Conservation (phyloP, 1,284 basidiomycete species). For the Pholiota adiposa region DNA sequence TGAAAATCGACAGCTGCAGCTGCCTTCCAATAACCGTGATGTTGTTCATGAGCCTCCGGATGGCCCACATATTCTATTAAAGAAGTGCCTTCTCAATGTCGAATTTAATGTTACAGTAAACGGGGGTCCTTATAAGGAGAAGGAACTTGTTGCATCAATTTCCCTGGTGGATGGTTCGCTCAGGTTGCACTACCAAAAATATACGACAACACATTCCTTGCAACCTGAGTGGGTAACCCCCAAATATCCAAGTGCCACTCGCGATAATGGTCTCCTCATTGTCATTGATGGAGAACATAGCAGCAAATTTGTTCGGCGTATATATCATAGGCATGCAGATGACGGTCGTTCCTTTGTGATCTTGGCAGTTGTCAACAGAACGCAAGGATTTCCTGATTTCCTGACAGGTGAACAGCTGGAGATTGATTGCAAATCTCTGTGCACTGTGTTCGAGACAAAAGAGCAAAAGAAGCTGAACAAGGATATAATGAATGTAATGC, state of each 20-base stretch:
- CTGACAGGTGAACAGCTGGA: no score
- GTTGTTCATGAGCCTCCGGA: neutral
- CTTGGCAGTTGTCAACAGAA: no score
- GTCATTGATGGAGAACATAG: neutral
- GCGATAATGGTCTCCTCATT: neutral
- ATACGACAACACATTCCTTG: neutral
- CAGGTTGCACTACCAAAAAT: neutral
- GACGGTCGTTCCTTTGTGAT: no score
- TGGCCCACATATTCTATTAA: neutral
- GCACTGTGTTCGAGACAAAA: no score
- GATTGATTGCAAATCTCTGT: no score
- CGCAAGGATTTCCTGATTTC: no score
- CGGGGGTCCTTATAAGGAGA: neutral
- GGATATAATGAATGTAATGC: no score
- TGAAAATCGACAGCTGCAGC: no score
- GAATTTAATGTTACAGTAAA: constrained; percentile 2
- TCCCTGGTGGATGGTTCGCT: neutral
- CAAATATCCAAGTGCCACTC: neutral
- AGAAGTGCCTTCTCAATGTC: neutral
- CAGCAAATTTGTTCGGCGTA: neutral
- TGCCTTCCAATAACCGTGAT: no score
- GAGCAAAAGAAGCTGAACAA: no score
- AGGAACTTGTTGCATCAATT: neutral
- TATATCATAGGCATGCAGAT: neutral
- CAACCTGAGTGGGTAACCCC: constrained; percentile 9